Percentiles rank a stretch among this genome's conserved stretches.
phyloP scores from a whole-genome alignment of 352 stramenopile genomes.

The Phytophthora constricta region DNA sequence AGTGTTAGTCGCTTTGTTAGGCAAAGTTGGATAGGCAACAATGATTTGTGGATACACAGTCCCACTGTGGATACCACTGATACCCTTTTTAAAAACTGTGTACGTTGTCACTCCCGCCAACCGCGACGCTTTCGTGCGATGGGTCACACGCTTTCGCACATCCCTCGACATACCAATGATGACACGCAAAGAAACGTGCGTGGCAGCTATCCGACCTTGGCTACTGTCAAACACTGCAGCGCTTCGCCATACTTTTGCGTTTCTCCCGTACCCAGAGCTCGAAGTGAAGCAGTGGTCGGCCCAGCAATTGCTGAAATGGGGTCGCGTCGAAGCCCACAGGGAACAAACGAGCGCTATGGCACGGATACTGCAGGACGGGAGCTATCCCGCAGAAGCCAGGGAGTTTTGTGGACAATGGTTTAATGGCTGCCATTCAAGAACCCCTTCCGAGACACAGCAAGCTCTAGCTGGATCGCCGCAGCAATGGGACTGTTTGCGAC shows the following conservation, averaged over 20 bases:
- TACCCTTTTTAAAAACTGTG: too few species aligned
- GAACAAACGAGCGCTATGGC: not conserved
- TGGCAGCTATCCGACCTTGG: not conserved
- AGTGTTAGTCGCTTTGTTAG: too few species aligned
- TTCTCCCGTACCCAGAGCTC: constrained; percentile 1
- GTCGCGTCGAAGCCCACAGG: too few species aligned
- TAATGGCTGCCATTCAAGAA: not conserved
- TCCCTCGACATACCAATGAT: not conserved
- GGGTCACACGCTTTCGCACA: not conserved
- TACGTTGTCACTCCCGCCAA: too few species aligned
- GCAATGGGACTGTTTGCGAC: not conserved
- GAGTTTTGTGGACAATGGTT: not conserved
- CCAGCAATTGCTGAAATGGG: not conserved
- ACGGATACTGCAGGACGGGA: not conserved
- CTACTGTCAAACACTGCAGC: not conserved
- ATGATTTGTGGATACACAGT: too few species aligned
- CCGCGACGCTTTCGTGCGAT: constrained; percentile 3
- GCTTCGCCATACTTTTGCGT: not conserved
- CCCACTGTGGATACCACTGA: too few species aligned
- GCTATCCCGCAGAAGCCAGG: not conserved
- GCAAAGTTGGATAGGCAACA: too few species aligned
- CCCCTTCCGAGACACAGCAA: too few species aligned
- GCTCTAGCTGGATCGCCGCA: not conserved
- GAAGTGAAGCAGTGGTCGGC: constrained; percentile 3
- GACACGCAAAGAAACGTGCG: not conserved